Evolutionary conservation across 257 asterid genomes (phyloP), one percentile per base, ranked within the genome.

Genomic region (Oldenlandia corymbosa): DNA sequence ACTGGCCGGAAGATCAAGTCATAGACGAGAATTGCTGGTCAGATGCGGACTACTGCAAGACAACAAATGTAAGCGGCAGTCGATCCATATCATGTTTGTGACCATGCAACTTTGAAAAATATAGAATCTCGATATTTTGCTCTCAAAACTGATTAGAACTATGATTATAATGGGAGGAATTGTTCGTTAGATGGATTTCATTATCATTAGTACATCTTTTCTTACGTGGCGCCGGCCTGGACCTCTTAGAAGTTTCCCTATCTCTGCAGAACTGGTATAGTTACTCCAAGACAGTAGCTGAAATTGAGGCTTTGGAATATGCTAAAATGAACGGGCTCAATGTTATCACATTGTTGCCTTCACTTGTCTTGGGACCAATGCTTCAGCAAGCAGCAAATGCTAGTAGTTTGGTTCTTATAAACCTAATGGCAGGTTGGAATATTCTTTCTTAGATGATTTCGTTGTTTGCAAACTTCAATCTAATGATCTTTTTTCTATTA

Each of bases 21-120:
- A 69, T 72, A 52, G 89, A 84, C 11, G 98, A 91, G 87, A 58
- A 63, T 34, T 86, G 95, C 73, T 91, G 98, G 98, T 91, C 98
- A 4, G 95, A 91, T 62, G 30, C 13, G 67, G 96, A 88, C 62
- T 80, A 76, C 83, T 91, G 96, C 94, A 84, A 50, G 79, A 58
- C 66, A 32, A 85, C 80, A 43, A 83, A 84, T 37, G 98, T 91
- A 78, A 71, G 47, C 18, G n/a, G n/a, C n/a, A n/a, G n/a, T n/a
- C n/a, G n/a, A n/a, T n/a, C n/a, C n/a, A n/a, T n/a, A n/a, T n/a
- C n/a, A n/a, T n/a, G n/a, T n/a, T n/a, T n/a, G n/a, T n/a, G n/a
- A n/a, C n/a, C n/a, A n/a, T n/a, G n/a, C n/a, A n/a, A n/a, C n/a
- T n/a, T n/a, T n/a, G n/a, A n/a, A n/a, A n/a, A n/a, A n/a, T n/a